Evolutionary conservation across 129 eudicot species (phyloP), one percentile per base, ranked within the genome.

Genomic region (Silybum marianum): DNA sequence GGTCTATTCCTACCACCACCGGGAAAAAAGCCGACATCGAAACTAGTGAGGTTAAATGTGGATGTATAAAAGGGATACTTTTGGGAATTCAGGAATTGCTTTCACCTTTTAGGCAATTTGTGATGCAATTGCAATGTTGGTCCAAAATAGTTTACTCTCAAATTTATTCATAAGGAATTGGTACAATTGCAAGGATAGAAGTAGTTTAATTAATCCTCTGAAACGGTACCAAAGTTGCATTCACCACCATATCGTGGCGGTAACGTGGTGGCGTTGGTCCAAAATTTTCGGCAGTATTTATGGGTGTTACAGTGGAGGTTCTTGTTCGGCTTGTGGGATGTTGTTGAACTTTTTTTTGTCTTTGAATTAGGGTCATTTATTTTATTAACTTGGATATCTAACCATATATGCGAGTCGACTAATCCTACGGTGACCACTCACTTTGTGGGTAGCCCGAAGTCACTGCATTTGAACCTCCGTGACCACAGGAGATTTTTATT

Each of bases 1-100:
- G 79, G 51, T 36, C 74, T 24, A 77, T 77, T 83, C 82, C 86
- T 83, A 77, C 86, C 82, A 60, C 76, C 86, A 83, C 68, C 14
- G 72, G 46, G 30, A 8, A 76, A 13, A 48, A 78, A 19, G 58
- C 32, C 42, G 36, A 73, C 73, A 83, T 83, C 23, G 16, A 83
- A 71, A 68, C 74, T 60, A 77, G 74, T 40, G 78, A 77, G 19
- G 77, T 72, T 74, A 62, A 65, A 77, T 39, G 25, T 40, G 78
- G 79, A 72, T 72, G 39, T 26, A 58, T 77, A 28, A 19, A 78
- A 42, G 19, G 63, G n/a, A 67, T 72, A 60, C 81, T 72, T 77
- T 83, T 77, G 82, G 82, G 82, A 77, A 77, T 77, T 71, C 23
- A 78, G 30, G 69, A 63, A 74, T 38, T 77, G 74, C 72, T 83